Conservation (phyloP, 768 basidiomycete genomes). For the Lentinula raphanica region DNA sequence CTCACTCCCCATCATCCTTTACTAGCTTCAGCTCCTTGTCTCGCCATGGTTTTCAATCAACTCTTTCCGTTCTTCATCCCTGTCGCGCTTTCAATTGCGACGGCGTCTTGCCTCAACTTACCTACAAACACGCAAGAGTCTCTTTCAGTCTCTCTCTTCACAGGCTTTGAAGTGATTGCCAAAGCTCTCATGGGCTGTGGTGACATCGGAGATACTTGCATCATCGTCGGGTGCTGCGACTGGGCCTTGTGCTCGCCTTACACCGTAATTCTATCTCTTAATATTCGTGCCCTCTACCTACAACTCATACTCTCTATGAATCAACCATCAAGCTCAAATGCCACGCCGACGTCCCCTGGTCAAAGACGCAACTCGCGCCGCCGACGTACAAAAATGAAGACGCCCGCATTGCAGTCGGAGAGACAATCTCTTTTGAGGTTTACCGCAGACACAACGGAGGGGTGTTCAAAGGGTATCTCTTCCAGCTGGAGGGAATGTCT, state of each 20-base stretch:
- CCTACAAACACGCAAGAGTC: no score
- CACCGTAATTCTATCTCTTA: neutral
- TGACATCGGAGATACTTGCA: neutral
- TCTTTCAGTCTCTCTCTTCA: neutral
- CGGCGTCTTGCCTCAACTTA: no score
- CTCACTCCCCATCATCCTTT: no score
- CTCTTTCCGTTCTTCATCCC: no score
- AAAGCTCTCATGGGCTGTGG: neutral
- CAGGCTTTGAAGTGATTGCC: neutral
- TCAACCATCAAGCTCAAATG: neutral
- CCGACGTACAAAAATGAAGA: neutral
- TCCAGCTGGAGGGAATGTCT: neutral
- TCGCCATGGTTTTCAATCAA: no score
- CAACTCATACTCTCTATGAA: neutral
- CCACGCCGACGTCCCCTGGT: neutral
- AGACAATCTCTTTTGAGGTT: neutral
- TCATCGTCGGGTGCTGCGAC: neutral
- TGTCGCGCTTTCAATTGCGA: no score
- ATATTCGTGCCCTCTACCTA: no score
- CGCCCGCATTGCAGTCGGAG: neutral
- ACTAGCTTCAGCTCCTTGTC: no score
- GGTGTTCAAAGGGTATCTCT: neutral
- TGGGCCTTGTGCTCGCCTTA: neutral
- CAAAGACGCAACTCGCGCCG: neutral
- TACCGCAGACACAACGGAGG: neutral